Evolutionary conservation across 2,329 filamentous ascomycete species (phyloP).

Genomic region (Rhytidhysteron rufulum): DNA sequence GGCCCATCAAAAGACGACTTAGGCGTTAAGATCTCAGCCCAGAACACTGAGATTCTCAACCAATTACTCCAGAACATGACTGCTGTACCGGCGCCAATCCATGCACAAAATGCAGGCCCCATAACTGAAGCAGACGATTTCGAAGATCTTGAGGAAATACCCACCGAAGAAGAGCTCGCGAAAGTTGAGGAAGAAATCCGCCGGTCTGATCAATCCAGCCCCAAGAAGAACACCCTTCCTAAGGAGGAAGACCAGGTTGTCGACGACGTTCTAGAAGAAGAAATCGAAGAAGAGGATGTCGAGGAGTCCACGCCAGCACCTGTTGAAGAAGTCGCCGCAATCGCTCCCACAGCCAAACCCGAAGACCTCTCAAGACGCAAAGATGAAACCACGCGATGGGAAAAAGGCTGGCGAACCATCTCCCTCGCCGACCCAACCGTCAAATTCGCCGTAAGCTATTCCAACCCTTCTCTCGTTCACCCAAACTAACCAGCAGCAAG

Average conservation of each 20-base stretch:
- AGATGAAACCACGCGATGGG: background rate
- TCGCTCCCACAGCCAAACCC: background rate
- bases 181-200: background rate
- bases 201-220: background rate
- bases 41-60: background rate
- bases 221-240: background rate
- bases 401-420: slow-evolving; percentile 3
- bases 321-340: background rate
- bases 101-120: background rate
- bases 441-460: slow-evolving; percentile 13
- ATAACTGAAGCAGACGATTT: background rate
- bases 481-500: slow-evolving; percentile 43
- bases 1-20: background rate
- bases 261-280: background rate
- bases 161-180: background rate
- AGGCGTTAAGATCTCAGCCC: background rate
- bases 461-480: slow-evolving; percentile 9
- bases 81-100: background rate
- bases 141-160: background rate
- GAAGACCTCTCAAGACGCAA: background rate
- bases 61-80: background rate
- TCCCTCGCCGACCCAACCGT: slow-evolving; percentile 6
- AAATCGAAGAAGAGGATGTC: background rate
- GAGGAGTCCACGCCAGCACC: background rate
- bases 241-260: background rate